A percentile compares a stretch with the other conserved stretches of the same genome.
Conservation (phyloP, 2,329 filamentous ascomycete species). For the Verticillium longisporum region DNA sequence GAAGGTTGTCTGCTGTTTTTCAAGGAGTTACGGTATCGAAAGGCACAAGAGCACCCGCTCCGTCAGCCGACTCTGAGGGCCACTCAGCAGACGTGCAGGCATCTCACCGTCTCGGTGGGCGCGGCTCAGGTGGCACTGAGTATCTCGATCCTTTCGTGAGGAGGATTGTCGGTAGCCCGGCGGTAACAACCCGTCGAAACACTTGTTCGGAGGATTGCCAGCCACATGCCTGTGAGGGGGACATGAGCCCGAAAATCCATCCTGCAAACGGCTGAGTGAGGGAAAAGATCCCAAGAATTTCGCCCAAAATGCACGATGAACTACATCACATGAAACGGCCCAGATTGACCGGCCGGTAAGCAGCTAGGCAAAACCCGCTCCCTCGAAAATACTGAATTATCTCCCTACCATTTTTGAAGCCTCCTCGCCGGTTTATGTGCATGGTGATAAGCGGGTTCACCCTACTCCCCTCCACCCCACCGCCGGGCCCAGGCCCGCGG, state of each 20-base stretch:
- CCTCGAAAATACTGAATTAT: background rate
- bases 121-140: background rate
- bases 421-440: background rate
- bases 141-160: background rate
- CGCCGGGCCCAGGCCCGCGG: background rate
- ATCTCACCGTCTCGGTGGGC: background rate
- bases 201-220: constrained; percentile 1
- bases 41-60: background rate
- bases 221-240: background rate
- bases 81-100: background rate
- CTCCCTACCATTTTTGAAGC: background rate
- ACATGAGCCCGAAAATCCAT: background rate
- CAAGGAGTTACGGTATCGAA: background rate
- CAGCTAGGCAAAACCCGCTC: background rate
- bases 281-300: background rate
- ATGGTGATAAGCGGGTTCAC: background rate
- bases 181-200: background rate
- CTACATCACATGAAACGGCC: no score
- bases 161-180: background rate
- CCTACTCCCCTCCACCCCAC: background rate
- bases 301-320: no score
- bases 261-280: background rate
- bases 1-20: constrained; percentile 8
- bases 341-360: background rate
- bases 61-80: background rate